Evolutionary conservation across 495 filamentous ascomycete species (phyloP), one percentile per base, ranked within the genome.

Genomic region (Penicillium chermesinum): DNA sequence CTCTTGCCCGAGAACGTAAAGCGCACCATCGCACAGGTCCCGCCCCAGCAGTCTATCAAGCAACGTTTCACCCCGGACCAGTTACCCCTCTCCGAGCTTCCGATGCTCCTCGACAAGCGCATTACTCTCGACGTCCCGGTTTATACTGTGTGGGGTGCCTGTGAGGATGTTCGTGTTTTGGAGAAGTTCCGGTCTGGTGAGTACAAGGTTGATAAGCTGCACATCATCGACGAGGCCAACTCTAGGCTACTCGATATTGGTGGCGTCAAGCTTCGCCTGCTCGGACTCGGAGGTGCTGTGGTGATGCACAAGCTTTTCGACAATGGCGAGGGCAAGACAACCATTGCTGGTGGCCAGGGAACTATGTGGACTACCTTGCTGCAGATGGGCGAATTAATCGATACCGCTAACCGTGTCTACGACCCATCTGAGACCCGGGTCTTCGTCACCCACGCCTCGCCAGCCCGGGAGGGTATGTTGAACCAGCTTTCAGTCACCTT

Each of bases 271-370:
- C 82, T 99, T 41, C 88, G 94, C 56, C 76, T 99, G 46, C 79
- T 99, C 16, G 94, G 94, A 44, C 69, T 99, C 41, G 94, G 94
- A 44, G 93, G 94, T 55, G 94, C 94, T 0, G 91, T 99, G 0
- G 94, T 99, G 19, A 99, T 99, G 94, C 94, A 99, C 75, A 99
- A 99, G 76, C 81, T 99, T 7, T 99, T 99, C 62, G 94, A 99
- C 64, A 99, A 97, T 57, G 94, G 94, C 21, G 94, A 99, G 60
- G 94, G 94, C 43, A 83, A 90, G 64, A 99, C 94, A 25, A 97
- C 94, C 0, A 97, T 99, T 65, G 93, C 94, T 18, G 94, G 94
- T 59, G 94, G 94, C 18, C 94, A 97, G 65, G 94, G 94, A 34
- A 99, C 94, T 6, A 99, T 99, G 94, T 99, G 94, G 94, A 97